Evolutionary conservation across 2,329 filamentous ascomycete genomes (phyloP).

Genomic region (Neoscytalidium dimidiatum): DNA sequence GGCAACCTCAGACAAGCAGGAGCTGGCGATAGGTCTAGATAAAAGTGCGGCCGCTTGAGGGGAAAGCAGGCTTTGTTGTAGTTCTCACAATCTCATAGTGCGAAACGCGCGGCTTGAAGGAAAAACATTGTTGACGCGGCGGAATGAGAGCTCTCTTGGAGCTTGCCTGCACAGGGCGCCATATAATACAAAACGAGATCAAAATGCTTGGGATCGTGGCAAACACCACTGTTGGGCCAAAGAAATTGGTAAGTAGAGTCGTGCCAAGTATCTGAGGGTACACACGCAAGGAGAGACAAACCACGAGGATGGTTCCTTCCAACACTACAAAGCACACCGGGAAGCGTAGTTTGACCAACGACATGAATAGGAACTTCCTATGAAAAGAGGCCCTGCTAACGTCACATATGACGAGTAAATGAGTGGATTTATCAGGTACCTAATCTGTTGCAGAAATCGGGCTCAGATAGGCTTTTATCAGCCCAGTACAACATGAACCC

Average conservation of each 20-base stretch:
- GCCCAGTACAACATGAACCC: background rate
- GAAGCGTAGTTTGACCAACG: background rate
- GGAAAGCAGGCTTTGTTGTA: constrained; percentile 5
- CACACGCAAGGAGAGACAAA: constrained; percentile 9
- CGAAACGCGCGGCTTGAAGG: background rate
- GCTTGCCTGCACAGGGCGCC: background rate
- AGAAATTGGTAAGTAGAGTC: background rate
- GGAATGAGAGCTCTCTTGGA: constrained; percentile 15
- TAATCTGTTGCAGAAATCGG: too few relatives aligned
- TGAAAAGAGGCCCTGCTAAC: too few relatives aligned
- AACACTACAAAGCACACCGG: background rate
- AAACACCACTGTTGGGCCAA: background rate
- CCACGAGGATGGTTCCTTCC: background rate
- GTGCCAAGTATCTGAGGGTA: background rate
- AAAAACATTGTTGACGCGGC: constrained; percentile 15
- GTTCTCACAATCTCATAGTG: background rate
- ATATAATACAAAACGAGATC: background rate
- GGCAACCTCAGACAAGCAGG: background rate
- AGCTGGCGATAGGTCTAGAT: background rate
- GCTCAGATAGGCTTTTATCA: too few relatives aligned
- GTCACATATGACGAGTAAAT: too few relatives aligned
- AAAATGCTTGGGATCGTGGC: constrained; percentile 18
- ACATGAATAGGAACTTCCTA: too few relatives aligned
- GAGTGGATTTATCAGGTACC: too few relatives aligned
- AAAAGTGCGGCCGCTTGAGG: background rate